Base-by-base conservation (phyloP, 2,329 filamentous ascomycete genomes). In the Fusarium stilboides region DNA sequence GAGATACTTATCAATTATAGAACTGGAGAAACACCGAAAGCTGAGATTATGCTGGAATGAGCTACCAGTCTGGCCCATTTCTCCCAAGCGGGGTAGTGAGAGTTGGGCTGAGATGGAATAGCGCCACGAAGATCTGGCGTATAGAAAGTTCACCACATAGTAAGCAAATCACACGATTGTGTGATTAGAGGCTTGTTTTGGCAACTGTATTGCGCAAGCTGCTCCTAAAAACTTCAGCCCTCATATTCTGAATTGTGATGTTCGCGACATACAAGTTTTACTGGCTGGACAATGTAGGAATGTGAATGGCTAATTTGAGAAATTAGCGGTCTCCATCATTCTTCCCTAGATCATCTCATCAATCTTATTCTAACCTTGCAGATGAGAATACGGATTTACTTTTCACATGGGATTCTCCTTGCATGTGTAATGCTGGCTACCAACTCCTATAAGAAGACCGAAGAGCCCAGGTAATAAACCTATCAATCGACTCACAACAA, bases 291-390 rank as follows among this genome's bases (percentile, higher is more conserved):
- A 49, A 55, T 22, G 0, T 2, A 49, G 52, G 42, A 55, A 55
- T 55, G 52, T 49, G 52, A 55, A 42, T 36, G 37, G 52, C 52
- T 31, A 37, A 55, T 31, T 28, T 45, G 31, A 37, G 47, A 37
- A n/a, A 37, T 1, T 10, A 47, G 1, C 15, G 1, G 14, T 15
- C 9, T 13, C 8, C 20, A 1, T 22, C 3, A 3, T 17, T 36
- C 15, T 13, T 3, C n/a, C 24, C n/a, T 1, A 20, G 26, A 28
- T 28, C 8, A 13, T 31, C 28, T 31, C 10, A 12, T 9, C 3
- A 31, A 31, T 28, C 9, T 28, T 8, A 28, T 31, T 31, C 28
- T 31, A 4, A 4, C 5, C 10, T 13, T 12, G 28, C 10, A 12
- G 28, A 10, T 31, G 28, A 31, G 28, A 31, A 31, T 31, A 31